phyloP scores from a whole-genome alignment of 441 rosid species.

The Erysimum pusillum region DNA sequence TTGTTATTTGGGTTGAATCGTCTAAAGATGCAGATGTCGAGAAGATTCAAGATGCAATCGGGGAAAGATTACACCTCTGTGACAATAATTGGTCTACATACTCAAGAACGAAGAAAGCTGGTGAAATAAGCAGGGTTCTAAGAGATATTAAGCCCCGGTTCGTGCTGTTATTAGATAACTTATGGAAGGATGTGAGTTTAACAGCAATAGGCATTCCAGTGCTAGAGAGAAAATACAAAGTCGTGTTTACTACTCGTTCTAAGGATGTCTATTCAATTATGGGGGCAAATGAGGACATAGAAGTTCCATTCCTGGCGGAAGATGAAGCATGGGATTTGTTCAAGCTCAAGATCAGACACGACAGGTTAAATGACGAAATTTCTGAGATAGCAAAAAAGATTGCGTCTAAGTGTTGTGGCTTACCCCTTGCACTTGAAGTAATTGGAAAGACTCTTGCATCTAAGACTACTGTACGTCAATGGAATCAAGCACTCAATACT shows the following conservation, averaged over 20 bases:
- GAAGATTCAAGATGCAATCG: conserved; percentile 23
- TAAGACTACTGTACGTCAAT: not conserved
- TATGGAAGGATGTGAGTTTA: conserved; percentile 22
- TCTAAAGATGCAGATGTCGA: conserved; percentile 33
- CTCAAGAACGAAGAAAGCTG: not conserved
- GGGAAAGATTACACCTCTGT: conserved; percentile 1
- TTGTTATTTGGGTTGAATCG: conserved; percentile 31
- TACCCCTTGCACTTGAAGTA: conserved; percentile 17
- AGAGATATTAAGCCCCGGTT: not conserved
- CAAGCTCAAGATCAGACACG: not conserved
- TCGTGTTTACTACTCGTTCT: conserved; percentile 46
- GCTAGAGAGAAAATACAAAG: not conserved
- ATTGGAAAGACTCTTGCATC: not conserved
- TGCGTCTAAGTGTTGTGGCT: not conserved
- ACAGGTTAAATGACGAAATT: not conserved
- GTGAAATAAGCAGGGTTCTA: not conserved
- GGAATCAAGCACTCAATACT: not conserved
- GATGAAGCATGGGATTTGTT: conserved; percentile 42
- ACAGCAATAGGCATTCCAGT: conserved; percentile 37
- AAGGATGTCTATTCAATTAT: conserved; percentile 38
- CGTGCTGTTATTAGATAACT: conserved; percentile 24
- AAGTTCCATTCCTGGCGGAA: conserved; percentile 33
- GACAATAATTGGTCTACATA: not conserved
- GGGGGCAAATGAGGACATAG: conserved; percentile 4
- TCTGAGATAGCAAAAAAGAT: not conserved